Evolutionary conservation across 208 protist genomes (phyloP), one percentile per base, ranked within the genome.

Genomic region (Trypanosoma theileri): DNA sequence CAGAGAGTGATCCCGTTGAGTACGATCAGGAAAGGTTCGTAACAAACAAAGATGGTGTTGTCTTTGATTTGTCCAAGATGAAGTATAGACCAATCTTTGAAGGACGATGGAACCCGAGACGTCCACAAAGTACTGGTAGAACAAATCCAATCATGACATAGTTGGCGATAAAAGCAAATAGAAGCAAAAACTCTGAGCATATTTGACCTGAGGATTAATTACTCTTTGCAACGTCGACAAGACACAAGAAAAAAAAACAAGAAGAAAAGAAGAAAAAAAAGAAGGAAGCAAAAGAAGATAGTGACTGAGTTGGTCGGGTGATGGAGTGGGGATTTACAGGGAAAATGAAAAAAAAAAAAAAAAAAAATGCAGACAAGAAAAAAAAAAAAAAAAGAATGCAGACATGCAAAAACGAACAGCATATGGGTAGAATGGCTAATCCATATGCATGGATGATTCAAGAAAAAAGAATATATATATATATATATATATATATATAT

Each of bases 1-100:
- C 80, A 8, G 86, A 92, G 74, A 87, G 73, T 51, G 89, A 95
- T 62, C 86, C 86, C 50, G 89, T 95, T 9, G 86, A 95, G 81
- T 93, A 91, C 72, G 89, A 95, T 57, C 89, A 95, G 77, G 89
- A 95, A 71, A 81, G 89, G 52, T 93, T 85, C 77, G 89, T 95
- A 12, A 93, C 86, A 22, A 93, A 93, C 76, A 92, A 91, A 62
- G 86, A 95, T 21, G 89, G 89, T 56, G 60, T 92, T 41, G 85
- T 95, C 3, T 93, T 95, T 66, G 89, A 95, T 52, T 73, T 93
- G 50, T 90, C 85, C 21, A 95, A 95, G 79, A 92, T 95, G 69
- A 91, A 91, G 65, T 95, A 92, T 69, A 69, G 86, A 6, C 89
- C 89, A 7, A 92, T 93, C 64, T 95, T 85, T 68, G 82, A 95